These are phyloP conservation scores for Scedosporium apiospermum DNA, from an alignment of 2,329 filamentous ascomycete genomes.

Conservation along the genomic window DNA sequence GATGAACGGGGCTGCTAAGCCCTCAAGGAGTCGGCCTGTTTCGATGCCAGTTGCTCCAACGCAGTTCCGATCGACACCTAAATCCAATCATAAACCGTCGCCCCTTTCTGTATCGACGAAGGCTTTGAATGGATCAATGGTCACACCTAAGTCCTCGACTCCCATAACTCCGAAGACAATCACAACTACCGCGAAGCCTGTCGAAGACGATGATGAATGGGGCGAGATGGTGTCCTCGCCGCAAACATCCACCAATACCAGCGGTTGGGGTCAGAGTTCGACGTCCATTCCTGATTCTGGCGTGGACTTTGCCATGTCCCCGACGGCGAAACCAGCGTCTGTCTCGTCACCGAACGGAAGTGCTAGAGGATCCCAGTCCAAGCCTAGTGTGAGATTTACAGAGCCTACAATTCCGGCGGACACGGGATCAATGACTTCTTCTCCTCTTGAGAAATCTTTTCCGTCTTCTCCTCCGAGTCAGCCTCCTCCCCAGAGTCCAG, in stretches of 20 bases:
- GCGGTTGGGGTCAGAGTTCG: neutral
- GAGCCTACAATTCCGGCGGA: neutral
- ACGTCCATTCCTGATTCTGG: neutral
- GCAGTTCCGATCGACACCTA: neutral
- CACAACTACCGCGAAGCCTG: constrained; percentile 12
- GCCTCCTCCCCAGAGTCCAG: neutral
- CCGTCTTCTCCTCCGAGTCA: neutral
- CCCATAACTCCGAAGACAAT: neutral
- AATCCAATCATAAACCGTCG: constrained; percentile 1
- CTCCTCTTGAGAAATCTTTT: neutral
- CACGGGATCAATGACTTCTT: neutral
- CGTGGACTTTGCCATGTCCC: neutral
- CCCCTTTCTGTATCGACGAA: neutral
- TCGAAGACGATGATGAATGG: constrained; percentile 45
- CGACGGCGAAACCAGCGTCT: neutral
- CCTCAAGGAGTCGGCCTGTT: neutral
- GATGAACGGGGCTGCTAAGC: neutral
- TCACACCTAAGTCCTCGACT: neutral
- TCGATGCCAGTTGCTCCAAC: constrained; percentile 3
- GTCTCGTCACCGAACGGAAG: neutral
- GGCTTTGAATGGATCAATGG: neutral
- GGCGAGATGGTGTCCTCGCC: constrained; percentile 44
- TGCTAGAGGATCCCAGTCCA: neutral
- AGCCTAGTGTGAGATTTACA: neutral
- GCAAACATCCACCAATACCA: neutral